These are phyloP conservation scores for Trichoderma virens DNA, from an alignment of 495 filamentous ascomycete species.

Conservation along the genomic window DNA sequence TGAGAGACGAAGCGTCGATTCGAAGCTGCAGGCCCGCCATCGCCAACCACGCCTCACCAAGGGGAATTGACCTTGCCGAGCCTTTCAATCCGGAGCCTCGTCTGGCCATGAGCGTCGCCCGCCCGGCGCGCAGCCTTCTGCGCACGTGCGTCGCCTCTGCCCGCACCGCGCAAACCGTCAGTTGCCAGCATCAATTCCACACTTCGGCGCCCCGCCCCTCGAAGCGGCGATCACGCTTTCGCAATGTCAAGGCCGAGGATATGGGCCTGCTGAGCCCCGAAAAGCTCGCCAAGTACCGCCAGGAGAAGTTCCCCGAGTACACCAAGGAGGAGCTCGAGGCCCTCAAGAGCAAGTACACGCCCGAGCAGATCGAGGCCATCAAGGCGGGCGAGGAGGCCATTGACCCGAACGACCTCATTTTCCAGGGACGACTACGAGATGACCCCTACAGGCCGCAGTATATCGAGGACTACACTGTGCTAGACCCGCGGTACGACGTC, in stretches of 20 bases:
- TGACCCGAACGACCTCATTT: constrained; percentile 65
- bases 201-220: constrained; percentile 32
- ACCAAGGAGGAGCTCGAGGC: constrained; percentile 55
- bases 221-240: constrained; percentile 34
- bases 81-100: constrained; percentile 13
- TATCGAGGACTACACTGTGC: constrained; percentile 74
- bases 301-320: constrained; percentile 53
- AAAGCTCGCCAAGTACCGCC: constrained; percentile 34
- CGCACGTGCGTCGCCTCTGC: constrained; percentile 22
- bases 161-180: constrained; percentile 7
- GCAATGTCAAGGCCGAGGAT: constrained; percentile 35
- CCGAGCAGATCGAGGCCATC: constrained; percentile 75
- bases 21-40: not conserved
- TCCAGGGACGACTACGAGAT: constrained; percentile 56
- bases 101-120: constrained; percentile 27
- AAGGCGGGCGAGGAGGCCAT: constrained; percentile 79
- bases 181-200: constrained; percentile 28
- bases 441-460: constrained; percentile 71
- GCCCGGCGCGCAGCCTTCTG: constrained; percentile 27
- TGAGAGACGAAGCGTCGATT: not conserved
- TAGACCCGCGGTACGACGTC: constrained; percentile 44
- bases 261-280: constrained; percentile 33
- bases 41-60: not conserved
- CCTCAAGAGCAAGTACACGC: constrained; percentile 62
- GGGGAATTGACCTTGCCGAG: not conserved